Conservation (phyloP, 2,329 filamentous ascomycete species). For the Ceratocystiopsis sp. region DNA sequence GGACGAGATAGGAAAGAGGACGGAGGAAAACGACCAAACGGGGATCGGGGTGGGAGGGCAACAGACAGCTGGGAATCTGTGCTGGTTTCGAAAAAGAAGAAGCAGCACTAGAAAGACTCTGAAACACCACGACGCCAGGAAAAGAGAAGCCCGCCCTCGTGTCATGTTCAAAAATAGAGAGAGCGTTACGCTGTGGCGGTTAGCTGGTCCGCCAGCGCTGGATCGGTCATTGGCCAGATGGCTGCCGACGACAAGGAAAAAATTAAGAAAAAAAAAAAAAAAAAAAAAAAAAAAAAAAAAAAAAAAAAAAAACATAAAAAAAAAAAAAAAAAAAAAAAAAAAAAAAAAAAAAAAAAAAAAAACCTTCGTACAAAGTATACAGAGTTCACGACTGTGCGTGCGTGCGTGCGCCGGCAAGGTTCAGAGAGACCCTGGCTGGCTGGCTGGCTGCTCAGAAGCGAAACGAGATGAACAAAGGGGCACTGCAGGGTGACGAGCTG, state of each 20-base stretch:
- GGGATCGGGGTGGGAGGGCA: too few relatives aligned
- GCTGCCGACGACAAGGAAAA: not conserved
- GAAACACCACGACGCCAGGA: not conserved
- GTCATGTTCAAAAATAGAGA: not conserved
- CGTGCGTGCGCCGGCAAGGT: not conserved
- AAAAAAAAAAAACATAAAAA: too few relatives aligned
- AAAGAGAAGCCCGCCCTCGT: not conserved
- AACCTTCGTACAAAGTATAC: not conserved
- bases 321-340: too few relatives aligned
- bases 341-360: not conserved
- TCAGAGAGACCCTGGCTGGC: not conserved
- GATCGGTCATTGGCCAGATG: too few relatives aligned
- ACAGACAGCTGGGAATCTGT: not conserved
- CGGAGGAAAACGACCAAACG: too few relatives aligned
- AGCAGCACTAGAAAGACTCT: not conserved
- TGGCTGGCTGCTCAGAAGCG: not conserved
- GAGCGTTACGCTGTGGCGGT: not conserved
- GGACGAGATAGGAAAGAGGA: not conserved
- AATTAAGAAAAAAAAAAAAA: not conserved
- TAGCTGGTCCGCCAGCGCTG: too few relatives aligned
- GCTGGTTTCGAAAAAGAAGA: not conserved
- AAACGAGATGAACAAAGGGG: constrained; percentile 7
- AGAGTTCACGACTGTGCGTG: too few relatives aligned
- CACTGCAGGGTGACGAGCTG: constrained; percentile 1
- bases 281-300: constrained; percentile 2